Evolutionary conservation across 2,329 filamentous ascomycete species (phyloP).

Genomic region (Trichoderma brevicompactum): DNA sequence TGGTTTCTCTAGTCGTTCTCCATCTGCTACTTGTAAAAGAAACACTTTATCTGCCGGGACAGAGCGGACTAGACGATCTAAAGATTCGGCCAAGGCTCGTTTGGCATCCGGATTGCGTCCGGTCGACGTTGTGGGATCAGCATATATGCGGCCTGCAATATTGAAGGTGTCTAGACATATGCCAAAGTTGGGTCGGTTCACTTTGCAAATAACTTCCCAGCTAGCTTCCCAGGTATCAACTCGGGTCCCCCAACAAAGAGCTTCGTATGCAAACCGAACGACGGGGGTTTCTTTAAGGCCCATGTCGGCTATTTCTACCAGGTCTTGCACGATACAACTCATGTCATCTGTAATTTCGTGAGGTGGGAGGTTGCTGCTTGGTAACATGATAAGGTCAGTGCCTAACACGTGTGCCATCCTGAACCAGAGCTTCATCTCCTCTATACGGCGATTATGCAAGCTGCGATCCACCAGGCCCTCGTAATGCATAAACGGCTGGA

Average conservation of each 20-base stretch:
- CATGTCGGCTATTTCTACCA: slow-evolving; percentile 68
- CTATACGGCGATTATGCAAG: slow-evolving; percentile 61
- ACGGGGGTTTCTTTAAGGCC: slow-evolving; percentile 60
- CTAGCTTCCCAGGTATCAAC: slow-evolving; percentile 72
- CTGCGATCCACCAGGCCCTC: slow-evolving; percentile 70
- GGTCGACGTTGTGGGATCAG: slow-evolving; percentile 62
- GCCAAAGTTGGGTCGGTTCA: slow-evolving; percentile 73
- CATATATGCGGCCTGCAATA: slow-evolving; percentile 71
- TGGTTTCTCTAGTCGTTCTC: slow-evolving; percentile 63
- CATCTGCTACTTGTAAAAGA: slow-evolving; percentile 77
- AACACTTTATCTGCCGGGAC: slow-evolving; percentile 70
- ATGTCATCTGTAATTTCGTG: slow-evolving; percentile 52
- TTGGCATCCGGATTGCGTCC: slow-evolving; percentile 61
- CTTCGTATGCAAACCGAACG: slow-evolving; percentile 74
- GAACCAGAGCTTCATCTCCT: slow-evolving; percentile 72
- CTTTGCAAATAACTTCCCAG: slow-evolving; percentile 68
- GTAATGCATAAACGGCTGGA: slow-evolving; percentile 79
- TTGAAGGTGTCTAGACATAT: slow-evolving; percentile 81
- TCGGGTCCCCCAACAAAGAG: slow-evolving; percentile 71
- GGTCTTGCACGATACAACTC: slow-evolving; percentile 63
- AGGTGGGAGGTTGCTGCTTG: slow-evolving; percentile 68
- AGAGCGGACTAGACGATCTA: slow-evolving; percentile 56
- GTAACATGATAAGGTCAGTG: slow-evolving; percentile 75
- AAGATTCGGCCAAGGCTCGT: slow-evolving; percentile 55
- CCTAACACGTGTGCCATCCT: slow-evolving; percentile 63